Base-by-base conservation (phyloP, 2,329 filamentous ascomycete genomes). In the Juglanconis juglandina region DNA sequence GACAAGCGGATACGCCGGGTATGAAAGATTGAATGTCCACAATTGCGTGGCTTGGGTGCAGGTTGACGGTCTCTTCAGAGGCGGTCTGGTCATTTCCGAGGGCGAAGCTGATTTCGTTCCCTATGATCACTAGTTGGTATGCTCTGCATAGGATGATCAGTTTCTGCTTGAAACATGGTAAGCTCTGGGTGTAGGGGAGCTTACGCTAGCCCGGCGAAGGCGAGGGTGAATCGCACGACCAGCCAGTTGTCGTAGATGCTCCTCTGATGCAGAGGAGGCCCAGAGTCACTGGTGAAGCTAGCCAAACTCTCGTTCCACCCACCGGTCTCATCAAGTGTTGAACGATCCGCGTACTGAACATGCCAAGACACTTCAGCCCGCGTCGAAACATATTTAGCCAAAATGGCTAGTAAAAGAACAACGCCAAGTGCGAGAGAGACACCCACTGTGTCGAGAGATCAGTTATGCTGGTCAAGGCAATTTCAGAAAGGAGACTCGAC, bases 211-310 rank as follows among this genome's bases (percentile, higher is more conserved):
- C 77, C 70, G 3, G 75, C 58, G 59, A 80, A 80, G 2, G 72
- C 77, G 11, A 80, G 71, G 1, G 73, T 73, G 63, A 81, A 81
- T 9, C 79, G 75, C 6, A 75, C 68, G 5, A 81, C 65, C 5
- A 81, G 70, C 71, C 77, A 79, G 46, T 68, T 71, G 63, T 81
- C 77, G 63, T 80, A 81, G 9, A 79, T 77, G 33, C 69, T 73
- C 48, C 48, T 58, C 17, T 51, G 35, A 11, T 60, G 64, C 51
- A 58, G 61, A 34, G 56, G 67, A 37, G 59, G 49, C 33, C 49
- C 53, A 34, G 50, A 54, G 56, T 49, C 64, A 44, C 52, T 65
- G 55, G 46, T 64, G 58, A 48, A 50, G 47, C 41, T 68, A 68
- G 47, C 59, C 17, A 50, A 11, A 33, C 30, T 59, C 30, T 52